Conservation (phyloP, 2,329 filamentous ascomycete species). For the Ceratocystis variospora region DNA sequence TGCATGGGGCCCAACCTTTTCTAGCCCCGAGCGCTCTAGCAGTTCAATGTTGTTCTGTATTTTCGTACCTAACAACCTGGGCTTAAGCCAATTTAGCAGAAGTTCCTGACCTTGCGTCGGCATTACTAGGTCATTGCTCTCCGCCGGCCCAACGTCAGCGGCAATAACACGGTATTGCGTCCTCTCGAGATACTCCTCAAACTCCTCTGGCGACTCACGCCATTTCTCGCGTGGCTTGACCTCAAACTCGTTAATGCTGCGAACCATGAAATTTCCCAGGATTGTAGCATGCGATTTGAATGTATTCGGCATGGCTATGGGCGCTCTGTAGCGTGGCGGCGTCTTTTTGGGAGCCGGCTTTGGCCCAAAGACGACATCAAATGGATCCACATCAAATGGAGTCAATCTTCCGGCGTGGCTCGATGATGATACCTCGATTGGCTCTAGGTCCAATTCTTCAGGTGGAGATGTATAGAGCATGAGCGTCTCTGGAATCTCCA, state of each 20-base stretch:
- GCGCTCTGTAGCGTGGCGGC: background rate
- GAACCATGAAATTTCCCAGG: conserved; percentile 19
- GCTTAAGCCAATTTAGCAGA: conserved; percentile 6
- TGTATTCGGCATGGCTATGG: conserved; percentile 9
- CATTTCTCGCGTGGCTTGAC: conserved; percentile 25
- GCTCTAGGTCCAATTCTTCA: conserved; percentile 27
- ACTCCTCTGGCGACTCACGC: conserved; percentile 1
- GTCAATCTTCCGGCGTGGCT: conserved; percentile 27
- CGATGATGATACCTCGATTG: conserved; percentile 24
- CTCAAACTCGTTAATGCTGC: conserved; percentile 26
- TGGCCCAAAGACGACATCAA: conserved; percentile 32
- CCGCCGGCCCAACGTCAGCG: background rate
- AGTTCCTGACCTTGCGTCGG: background rate
- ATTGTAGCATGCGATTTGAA: conserved; percentile 11
- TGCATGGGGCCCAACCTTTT: background rate
- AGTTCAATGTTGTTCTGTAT: background rate
- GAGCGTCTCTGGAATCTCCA: conserved; percentile 37
- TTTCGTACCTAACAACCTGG: background rate
- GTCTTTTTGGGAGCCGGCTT: background rate
- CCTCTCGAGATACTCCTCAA: conserved; percentile 5
- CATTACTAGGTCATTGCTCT: background rate
- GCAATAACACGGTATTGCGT: background rate
- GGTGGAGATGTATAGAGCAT: conserved; percentile 39
- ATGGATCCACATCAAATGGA: conserved; percentile 34
- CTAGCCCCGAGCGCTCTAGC: conserved; percentile 19